Conservation (phyloP, 1,284 basidiomycete species). For the Volvariella volvacea region DNA sequence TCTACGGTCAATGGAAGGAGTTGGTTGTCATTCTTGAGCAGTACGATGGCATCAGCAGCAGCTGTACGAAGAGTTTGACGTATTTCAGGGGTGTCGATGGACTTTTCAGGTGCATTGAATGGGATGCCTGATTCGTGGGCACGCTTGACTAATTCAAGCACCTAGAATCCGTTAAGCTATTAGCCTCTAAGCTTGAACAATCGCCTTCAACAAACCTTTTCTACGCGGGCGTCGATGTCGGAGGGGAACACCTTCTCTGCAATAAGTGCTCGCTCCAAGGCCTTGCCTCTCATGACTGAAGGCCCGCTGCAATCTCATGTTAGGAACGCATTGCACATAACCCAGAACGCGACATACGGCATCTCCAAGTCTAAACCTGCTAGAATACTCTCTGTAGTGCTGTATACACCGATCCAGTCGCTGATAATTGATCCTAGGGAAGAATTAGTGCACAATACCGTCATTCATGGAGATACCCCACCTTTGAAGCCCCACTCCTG, state of each 20-base stretch:
- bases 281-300: constrained; percentile 38
- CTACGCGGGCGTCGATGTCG: constrained; percentile 30
- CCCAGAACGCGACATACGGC: constrained; percentile 25
- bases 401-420: constrained; percentile 50
- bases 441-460: background rate
- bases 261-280: constrained; percentile 31
- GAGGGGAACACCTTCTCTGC: constrained; percentile 32
- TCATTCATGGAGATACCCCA: constrained; percentile 5
- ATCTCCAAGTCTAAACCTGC: constrained; percentile 57
- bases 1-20: constrained; percentile 32
- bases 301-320: constrained; percentile 26
- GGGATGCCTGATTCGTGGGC: constrained; percentile 35
- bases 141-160: constrained; percentile 30
- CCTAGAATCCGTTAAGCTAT: constrained; percentile 17
- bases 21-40: constrained; percentile 41
- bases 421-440: constrained; percentile 34
- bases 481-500: constrained; percentile 40
- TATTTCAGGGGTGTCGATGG: constrained; percentile 35
- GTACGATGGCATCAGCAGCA: constrained; percentile 37
- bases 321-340: constrained; percentile 1
- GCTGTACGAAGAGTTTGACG: constrained; percentile 33
- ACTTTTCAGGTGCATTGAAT: constrained; percentile 33
- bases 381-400: constrained; percentile 41
- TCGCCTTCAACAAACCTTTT: constrained; percentile 20
- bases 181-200: constrained; percentile 9